Evolutionary conservation across 805 yeast species (phyloP), one percentile per base, ranked within the genome.

Genomic region (Torulaspora microellipsoides): DNA sequence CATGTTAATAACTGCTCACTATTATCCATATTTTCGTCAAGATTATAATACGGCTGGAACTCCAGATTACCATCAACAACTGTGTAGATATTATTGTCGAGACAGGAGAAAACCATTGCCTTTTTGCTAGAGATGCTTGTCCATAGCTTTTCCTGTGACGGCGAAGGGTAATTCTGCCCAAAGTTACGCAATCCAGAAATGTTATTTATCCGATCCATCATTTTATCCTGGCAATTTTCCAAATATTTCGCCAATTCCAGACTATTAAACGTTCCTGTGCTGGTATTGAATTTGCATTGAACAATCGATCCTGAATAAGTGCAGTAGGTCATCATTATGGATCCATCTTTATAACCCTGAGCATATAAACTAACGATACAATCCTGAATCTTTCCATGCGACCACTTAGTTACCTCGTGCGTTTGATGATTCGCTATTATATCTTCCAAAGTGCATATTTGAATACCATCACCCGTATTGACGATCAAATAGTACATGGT

Each of bases 391-490:
- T 46, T 44, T 4, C 7, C 15, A 17, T 41, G 44, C 12, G 31
- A 32, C 56, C 58, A 54, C 17, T 43, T 49, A 14, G n/a, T 15
- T 8, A 38, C 36, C 25, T 35, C 30, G 8, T 29, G 29, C 9
- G 14, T 2, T 25, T 23, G 13, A 25, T 32, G 14, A 7, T 15
- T 33, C 13, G 15, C 27, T 9, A 45, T 27, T 8, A 54, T 31
- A 4, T 40, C 42, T 31, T 43, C 47, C n/a, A 55, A 41, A 12
- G 49, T 34, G 10, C 46, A 34, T 13, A 51, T 35, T 31, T 48
- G 52, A 9, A 57, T 36, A 20, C 52, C 55, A 33, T 50, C 52
- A 2, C 48, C 40, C 4, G 47, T 43, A 41, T 48, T 51, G 2
- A 55, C 15, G 5, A 55, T 33, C 8, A 54, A 10, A 20, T 35